Conservation (phyloP, 1,284 basidiomycete species). For the Coriolopsis trogii region DNA sequence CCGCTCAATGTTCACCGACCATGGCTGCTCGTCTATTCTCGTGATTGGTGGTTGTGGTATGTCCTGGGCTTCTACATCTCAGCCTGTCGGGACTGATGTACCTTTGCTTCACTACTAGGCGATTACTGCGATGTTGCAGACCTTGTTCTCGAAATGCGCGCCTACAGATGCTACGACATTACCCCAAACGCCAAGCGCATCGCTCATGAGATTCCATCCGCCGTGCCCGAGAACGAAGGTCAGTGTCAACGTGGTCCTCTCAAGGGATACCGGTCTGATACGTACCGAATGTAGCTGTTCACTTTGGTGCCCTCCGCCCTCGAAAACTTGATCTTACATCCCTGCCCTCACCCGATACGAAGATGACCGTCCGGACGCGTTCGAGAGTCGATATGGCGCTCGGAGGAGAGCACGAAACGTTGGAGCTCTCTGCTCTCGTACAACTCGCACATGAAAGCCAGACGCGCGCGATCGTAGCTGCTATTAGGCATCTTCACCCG, state of each 20-base stretch:
- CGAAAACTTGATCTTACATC: slow-evolving; percentile 2
- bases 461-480: slow-evolving; percentile 23
- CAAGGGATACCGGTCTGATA: too few species aligned
- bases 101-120: slow-evolving; percentile 3
- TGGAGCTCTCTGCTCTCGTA: slow-evolving; percentile 20
- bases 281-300: neutral
- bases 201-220: slow-evolving; percentile 27
- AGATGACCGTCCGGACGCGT: slow-evolving; percentile 15
- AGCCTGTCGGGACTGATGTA: neutral
- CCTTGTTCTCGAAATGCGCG: slow-evolving; percentile 30
- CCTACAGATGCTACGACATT: slow-evolving; percentile 27
- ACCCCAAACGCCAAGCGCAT: slow-evolving; percentile 19
- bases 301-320: slow-evolving; percentile 9
- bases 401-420: slow-evolving; percentile 12
- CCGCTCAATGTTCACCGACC: slow-evolving; percentile 24
- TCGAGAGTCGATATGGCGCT: slow-evolving; percentile 13
- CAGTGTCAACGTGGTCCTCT: neutral
- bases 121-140: slow-evolving; percentile 31
- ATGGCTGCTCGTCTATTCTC: slow-evolving; percentile 25
- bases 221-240: slow-evolving; percentile 21
- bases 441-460: slow-evolving; percentile 28
- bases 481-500: slow-evolving; percentile 10
- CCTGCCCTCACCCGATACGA: slow-evolving; percentile 15
- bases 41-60: slow-evolving; percentile 31
- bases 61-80: neutral